Conservation (phyloP, 768 basidiomycete genomes). For the Tremella fuciformis region DNA sequence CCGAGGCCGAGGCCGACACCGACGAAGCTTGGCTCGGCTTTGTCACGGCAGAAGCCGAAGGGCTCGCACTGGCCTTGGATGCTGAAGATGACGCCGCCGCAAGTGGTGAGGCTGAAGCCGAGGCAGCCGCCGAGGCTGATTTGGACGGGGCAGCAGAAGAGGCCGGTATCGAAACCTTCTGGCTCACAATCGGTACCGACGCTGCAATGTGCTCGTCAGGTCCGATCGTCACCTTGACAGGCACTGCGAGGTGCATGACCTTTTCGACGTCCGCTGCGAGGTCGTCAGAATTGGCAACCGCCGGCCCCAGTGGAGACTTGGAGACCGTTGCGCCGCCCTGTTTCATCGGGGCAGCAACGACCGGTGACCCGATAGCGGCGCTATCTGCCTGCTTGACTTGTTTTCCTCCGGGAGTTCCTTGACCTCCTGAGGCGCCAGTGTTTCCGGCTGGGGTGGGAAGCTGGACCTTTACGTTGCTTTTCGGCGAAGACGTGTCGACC, state of each 20-base stretch:
- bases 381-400: not conserved
- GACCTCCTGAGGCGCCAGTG: not conserved
- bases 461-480: constrained; percentile 1
- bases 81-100: not conserved
- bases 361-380: not conserved
- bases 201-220: not conserved
- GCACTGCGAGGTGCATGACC: not conserved
- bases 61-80: not conserved
- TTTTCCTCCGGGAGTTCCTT: too few species aligned
- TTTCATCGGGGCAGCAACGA: not conserved
- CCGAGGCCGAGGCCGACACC: not conserved
- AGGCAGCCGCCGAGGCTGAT: not conserved
- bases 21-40: not conserved
- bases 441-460: not conserved
- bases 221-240: not conserved
- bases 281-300: not conserved
- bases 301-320: not conserved
- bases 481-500: not conserved
- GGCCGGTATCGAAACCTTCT: not conserved
- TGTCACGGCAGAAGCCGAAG: not conserved
- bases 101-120: not conserved
- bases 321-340: not conserved
- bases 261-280: not conserved
- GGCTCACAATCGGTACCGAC: not conserved
- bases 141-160: not conserved